Conservation (phyloP, 768 basidiomycete genomes). For the Rhizopogon roseolus region DNA sequence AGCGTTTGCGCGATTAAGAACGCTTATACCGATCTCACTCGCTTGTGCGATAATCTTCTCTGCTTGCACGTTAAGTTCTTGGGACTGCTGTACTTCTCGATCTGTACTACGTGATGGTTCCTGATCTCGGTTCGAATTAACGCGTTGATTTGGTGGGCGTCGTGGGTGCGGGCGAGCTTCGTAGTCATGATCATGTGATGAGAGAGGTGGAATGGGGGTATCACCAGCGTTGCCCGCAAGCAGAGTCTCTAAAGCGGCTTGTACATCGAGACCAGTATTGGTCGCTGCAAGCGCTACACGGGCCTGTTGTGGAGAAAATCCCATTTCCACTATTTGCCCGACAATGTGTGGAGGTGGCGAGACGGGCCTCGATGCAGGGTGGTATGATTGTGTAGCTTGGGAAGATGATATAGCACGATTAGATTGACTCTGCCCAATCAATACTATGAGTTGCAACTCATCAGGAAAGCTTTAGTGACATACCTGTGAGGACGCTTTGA, state of each 20-base stretch:
- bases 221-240: constrained; percentile 30
- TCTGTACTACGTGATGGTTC: neutral
- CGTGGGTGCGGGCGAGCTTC: constrained; percentile 1
- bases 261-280: constrained; percentile 62
- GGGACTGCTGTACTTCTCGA: constrained; percentile 7
- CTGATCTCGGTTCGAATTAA: constrained; percentile 14
- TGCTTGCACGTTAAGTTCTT: constrained; percentile 58
- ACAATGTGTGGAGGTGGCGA: constrained; percentile 87
- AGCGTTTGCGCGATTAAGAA: constrained; percentile 81
- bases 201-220: constrained; percentile 1
- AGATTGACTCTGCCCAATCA: constrained; percentile 1
- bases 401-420: constrained; percentile 11
- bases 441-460: neutral
- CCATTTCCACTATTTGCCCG: constrained; percentile 94
- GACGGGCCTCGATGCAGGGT: constrained; percentile 5
- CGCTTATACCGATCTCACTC: constrained; percentile 73
- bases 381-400: constrained; percentile 2
- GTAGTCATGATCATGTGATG: neutral
- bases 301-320: constrained; percentile 78
- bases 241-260: constrained; percentile 73
- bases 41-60: constrained; percentile 82
- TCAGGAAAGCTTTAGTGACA: neutral
- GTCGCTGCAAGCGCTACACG: constrained; percentile 71
- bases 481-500: constrained; percentile 1
- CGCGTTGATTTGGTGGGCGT: constrained; percentile 16